Base-by-base conservation (phyloP, 2,329 filamentous ascomycete species). In the Aplosporella prunicola region DNA sequence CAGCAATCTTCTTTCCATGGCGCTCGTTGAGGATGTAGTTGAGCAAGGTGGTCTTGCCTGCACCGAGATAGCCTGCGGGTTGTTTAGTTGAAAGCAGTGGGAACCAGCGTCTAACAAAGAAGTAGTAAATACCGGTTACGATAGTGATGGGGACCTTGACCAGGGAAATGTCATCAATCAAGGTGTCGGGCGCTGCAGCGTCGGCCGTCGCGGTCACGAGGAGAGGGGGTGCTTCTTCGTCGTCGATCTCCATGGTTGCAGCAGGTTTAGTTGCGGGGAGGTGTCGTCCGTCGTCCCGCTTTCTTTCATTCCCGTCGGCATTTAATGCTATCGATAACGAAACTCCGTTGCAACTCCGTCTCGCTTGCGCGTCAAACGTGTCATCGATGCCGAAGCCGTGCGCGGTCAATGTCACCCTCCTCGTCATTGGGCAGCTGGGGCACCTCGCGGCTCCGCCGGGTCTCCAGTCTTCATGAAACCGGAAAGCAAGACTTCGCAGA, bases 1-100 rank as follows among this genome's bases (percentile, higher is more conserved):
- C 91, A 9, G 91, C 91, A 58, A 98, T 91, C 54, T 87, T 94
- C 70, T 96, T 96, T 58, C 89, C 89, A 70, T 98, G 91, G 43
- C 89, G 80, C 41, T 88, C 87, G 18, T 82, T 93, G 35, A 98
- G 68, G 44, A 98, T 96, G 58, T 96, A 94, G 59, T 98, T 96
- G 41, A 98, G 68, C 20, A 96, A 63, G 0, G 89, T 96, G 0
- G 89, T 96, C 62, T 98, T 98, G 13, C 91, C 91, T 7, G 91
- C 86, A 13, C 91, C 91, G 4, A 98, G 73, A 54, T 98, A 98
- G 3, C 91, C 86, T 91, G 45, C 32, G n/a, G 16, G 11, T 27
- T 27, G 25, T 33, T n/a, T n/a, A 23, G 10, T 23, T 18, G 25
- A 15, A 33, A 16, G 14, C n/a, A 24, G n/a, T 27, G 16, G 13